Conservation (phyloP, 2,329 filamentous ascomycete species). For the Monosporascus cannonballus region DNA sequence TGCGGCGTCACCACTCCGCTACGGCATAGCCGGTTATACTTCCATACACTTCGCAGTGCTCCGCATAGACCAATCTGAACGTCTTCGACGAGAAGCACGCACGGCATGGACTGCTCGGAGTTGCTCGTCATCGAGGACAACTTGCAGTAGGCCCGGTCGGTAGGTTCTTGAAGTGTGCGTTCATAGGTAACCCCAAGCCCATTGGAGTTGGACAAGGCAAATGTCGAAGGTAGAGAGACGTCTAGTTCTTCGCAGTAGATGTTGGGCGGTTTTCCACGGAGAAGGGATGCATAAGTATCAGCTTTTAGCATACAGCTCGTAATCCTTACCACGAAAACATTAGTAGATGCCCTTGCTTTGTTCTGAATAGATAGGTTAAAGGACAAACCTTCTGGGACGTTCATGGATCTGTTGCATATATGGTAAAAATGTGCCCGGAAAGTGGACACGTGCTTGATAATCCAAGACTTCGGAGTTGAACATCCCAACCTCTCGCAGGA, state of each 20-base stretch:
- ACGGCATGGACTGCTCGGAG: background rate
- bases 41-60: background rate
- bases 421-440: conserved; percentile 1
- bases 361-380: background rate
- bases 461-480: background rate
- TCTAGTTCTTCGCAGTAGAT: conserved; percentile 2
- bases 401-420: background rate
- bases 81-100: conserved; percentile 1
- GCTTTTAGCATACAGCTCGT: conserved; percentile 1
- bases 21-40: background rate
- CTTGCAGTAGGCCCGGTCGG: background rate
- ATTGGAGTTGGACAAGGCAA: background rate
- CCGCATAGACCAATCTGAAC: conserved; percentile 3
- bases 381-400: background rate
- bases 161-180: background rate
- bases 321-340: background rate
- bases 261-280: background rate
- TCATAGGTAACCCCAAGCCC: background rate
- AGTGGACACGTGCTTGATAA: background rate
- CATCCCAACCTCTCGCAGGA: background rate
- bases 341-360: background rate
- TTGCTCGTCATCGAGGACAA: background rate
- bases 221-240: background rate
- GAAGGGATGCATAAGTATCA: background rate
- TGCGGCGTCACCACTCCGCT: background rate